Evolutionary conservation across 306 rosid species (phyloP).

Genomic region (Vigna hirtella): DNA sequence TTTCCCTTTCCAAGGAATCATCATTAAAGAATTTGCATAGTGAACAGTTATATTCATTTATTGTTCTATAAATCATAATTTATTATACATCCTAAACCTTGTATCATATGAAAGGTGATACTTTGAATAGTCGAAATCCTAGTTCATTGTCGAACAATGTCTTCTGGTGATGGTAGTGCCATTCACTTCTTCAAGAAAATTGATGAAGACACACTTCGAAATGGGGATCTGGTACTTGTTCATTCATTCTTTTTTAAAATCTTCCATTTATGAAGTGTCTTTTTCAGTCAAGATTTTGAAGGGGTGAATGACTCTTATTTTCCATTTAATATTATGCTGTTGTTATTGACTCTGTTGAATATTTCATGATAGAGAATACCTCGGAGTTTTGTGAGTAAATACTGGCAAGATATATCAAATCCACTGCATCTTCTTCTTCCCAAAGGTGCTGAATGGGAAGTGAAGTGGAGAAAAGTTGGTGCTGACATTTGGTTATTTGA

Average conservation of each 20-base stretch:
- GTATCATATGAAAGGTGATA: too few species aligned
- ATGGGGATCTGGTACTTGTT: neutral
- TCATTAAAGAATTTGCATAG: too few species aligned
- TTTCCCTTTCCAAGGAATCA: too few species aligned
- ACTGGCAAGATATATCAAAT: constrained; percentile 20
- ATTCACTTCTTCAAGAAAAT: neutral
- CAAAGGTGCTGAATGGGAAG: neutral
- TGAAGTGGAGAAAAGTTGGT: neutral
- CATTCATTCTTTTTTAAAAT: neutral
- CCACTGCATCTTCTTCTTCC: constrained; percentile 8
- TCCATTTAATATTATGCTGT: too few species aligned
- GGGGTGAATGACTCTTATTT: too few species aligned
- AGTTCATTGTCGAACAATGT: neutral
- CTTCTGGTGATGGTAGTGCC: neutral
- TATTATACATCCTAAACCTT: too few species aligned
- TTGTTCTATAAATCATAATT: too few species aligned
- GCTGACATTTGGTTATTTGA: neutral
- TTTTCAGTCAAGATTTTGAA: neutral
- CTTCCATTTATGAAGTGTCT: neutral
- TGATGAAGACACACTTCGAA: neutral
- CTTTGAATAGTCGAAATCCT: too few species aligned
- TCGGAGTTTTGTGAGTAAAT: neutral
- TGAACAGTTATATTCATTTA: too few species aligned
- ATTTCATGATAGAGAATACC: constrained; percentile 7
- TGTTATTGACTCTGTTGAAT: neutral